Percentiles rank a stretch among this genome's conserved stretches.
phyloP scores from a whole-genome alignment of 2,329 filamentous ascomycete species.

The Calonectria multiphialidica region DNA sequence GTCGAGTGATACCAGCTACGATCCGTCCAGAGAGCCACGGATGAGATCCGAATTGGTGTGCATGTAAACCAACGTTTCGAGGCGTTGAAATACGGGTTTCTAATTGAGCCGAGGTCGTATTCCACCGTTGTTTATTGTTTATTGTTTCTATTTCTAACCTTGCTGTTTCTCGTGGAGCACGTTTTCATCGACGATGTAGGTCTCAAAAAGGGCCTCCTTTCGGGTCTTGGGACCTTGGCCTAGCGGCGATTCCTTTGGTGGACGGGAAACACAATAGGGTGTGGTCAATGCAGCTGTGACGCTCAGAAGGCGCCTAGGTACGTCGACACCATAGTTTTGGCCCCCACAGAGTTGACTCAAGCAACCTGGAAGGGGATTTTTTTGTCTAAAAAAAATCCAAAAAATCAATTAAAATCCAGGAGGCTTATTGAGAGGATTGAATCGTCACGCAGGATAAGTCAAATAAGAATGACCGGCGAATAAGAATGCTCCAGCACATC shows the following conservation, averaged over 20 bases:
- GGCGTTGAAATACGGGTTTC: background rate
- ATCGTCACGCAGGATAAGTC: background rate
- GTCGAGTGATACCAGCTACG: background rate
- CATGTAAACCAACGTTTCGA: background rate
- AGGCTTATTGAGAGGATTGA: background rate
- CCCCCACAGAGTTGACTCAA: slow-evolving; percentile 7
- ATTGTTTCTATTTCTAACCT: slow-evolving; percentile 1
- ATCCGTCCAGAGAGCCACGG: background rate
- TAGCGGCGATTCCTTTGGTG: slow-evolving; percentile 17
- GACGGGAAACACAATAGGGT: slow-evolving; percentile 33
- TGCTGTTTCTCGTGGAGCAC: background rate
- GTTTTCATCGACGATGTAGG: background rate
- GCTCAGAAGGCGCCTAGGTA: slow-evolving; percentile 1
- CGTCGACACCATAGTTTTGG: background rate
- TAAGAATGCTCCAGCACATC: slow-evolving; percentile 4
- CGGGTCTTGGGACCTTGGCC: background rate
- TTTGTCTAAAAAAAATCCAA: background rate
- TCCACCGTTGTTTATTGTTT: background rate
- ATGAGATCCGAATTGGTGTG: background rate
- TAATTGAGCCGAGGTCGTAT: background rate
- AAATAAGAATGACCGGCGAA: background rate
- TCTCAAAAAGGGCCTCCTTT: background rate
- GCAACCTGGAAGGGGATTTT: background rate
- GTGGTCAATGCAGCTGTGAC: slow-evolving; percentile 40
- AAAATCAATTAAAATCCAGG: too few species aligned